These are phyloP conservation scores for Picea abies DNA, from an alignment of 83 land plant species.

Conservation along the genomic window DNA sequence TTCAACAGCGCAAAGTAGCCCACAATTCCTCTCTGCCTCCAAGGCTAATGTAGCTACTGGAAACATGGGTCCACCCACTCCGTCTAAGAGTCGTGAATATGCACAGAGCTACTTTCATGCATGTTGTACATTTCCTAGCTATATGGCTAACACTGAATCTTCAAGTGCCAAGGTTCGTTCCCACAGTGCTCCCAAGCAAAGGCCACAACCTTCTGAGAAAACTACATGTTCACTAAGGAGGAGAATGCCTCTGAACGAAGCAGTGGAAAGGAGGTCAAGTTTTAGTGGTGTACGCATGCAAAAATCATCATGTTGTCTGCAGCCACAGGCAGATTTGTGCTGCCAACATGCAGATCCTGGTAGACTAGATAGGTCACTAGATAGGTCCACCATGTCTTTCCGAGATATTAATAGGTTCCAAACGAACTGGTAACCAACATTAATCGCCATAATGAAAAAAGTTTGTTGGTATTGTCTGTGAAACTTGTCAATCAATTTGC, in stretches of 20 bases:
- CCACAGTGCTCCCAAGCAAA: constrained; percentile 64
- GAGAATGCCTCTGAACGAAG: constrained; percentile 9
- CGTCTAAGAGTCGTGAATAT: constrained; percentile 47
- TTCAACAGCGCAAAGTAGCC: constrained; percentile 47
- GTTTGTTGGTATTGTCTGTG: too few species aligned
- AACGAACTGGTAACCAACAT: too few species aligned
- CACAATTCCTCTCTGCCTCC: constrained; percentile 41
- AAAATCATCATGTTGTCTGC: too few species aligned
- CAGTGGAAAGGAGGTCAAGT: constrained; percentile 16
- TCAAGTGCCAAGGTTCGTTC: constrained; percentile 59
- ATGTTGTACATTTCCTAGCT: constrained; percentile 50
- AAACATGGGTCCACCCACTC: constrained; percentile 45
- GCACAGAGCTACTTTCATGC: constrained; percentile 39
- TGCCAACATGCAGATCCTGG: too few species aligned
- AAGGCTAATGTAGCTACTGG: constrained; percentile 16
- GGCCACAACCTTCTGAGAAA: constrained; percentile 39
- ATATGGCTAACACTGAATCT: constrained; percentile 72
- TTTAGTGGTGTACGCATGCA: background rate
- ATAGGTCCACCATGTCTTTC: too few species aligned
- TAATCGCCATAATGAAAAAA: too few species aligned
- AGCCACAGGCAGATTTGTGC: too few species aligned
- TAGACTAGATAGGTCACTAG: too few species aligned
- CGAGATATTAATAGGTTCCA: too few species aligned
- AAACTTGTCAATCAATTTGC: too few species aligned
- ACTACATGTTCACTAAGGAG: constrained; percentile 13